A percentile compares a stretch with the other conserved stretches of the same genome.
These are phyloP conservation scores for Vigna nakashimae DNA, from an alignment of 306 rosid genomes.

Conservation along the genomic window DNA sequence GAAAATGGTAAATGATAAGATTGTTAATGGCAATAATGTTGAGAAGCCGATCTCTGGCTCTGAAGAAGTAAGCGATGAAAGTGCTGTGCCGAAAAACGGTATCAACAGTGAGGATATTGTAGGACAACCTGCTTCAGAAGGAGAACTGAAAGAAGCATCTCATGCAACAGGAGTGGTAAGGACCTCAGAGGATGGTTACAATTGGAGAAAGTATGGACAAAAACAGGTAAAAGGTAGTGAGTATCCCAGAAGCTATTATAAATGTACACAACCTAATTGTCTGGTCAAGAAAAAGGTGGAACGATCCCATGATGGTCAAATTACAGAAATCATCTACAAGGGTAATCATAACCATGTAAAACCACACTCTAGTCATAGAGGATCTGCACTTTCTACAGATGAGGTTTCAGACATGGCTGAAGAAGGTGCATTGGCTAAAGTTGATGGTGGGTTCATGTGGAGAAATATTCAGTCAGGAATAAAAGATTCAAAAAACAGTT, in stretches of 20 bases:
- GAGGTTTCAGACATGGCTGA: slow-evolving; percentile 63
- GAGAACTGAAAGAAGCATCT: slow-evolving; percentile 55
- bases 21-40: slow-evolving; percentile 43
- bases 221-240: slow-evolving; percentile 95
- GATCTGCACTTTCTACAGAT: slow-evolving; percentile 53
- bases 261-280: slow-evolving; percentile 82
- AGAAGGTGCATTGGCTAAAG: slow-evolving; percentile 52
- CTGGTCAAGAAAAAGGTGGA: slow-evolving; percentile 94
- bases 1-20: slow-evolving; percentile 39
- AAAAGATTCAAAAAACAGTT: slow-evolving; percentile 49
- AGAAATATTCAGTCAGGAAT: slow-evolving; percentile 55
- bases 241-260: slow-evolving; percentile 92
- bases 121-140: slow-evolving; percentile 49
- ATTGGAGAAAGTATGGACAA: slow-evolving; percentile 97
- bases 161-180: slow-evolving; percentile 54
- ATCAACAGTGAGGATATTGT: slow-evolving; percentile 47
- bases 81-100: slow-evolving; percentile 46
- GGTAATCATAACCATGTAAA: slow-evolving; percentile 81
- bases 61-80: slow-evolving; percentile 50
- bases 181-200: slow-evolving; percentile 84
- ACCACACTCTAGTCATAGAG: slow-evolving; percentile 68
- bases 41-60: slow-evolving; percentile 52
- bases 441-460: slow-evolving; percentile 61
- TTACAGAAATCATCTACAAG: slow-evolving; percentile 87
- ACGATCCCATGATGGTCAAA: slow-evolving; percentile 86